These are phyloP conservation scores for Aspergillus olivimuriae DNA, from an alignment of 495 filamentous ascomycete genomes.

Conservation along the genomic window DNA sequence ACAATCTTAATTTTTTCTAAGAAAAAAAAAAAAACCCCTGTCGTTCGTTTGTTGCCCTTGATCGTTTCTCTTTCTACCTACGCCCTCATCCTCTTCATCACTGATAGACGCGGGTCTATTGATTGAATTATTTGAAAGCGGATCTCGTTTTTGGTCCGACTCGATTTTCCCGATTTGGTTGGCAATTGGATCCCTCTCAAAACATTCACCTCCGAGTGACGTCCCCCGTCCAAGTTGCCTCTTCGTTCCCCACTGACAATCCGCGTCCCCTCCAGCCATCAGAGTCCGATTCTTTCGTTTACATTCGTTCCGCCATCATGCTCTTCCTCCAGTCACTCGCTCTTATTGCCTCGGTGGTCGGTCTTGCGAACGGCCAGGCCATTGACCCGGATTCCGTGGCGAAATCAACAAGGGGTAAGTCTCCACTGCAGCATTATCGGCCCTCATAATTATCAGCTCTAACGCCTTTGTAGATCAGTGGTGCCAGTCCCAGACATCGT, in stretches of 20 bases:
- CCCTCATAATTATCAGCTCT: constrained; percentile 12
- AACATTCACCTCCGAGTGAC: too few relatives aligned
- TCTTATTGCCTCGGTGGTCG: constrained; percentile 23
- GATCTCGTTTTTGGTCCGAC: too few relatives aligned
- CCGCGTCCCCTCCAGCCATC: neutral
- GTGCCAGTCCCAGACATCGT: constrained; percentile 60
- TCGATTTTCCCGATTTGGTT: too few relatives aligned
- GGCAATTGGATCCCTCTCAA: too few relatives aligned
- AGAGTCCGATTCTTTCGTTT: constrained; percentile 1
- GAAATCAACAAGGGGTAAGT: constrained; percentile 38
- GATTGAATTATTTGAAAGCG: too few relatives aligned
- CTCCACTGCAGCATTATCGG: neutral
- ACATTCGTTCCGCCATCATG: constrained; percentile 10
- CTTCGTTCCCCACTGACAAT: neutral
- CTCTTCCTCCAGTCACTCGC: constrained; percentile 25
- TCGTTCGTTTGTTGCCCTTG: too few relatives aligned
- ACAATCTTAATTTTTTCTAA: too few relatives aligned
- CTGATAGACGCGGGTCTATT: too few relatives aligned
- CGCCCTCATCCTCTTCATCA: too few relatives aligned
- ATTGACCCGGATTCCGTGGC: constrained; percentile 58
- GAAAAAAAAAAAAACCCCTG: too few relatives aligned
- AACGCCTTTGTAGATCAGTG: constrained; percentile 47
- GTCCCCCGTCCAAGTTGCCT: neutral
- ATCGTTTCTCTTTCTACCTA: too few relatives aligned
- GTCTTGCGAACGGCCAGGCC: constrained; percentile 37